Conservation (phyloP, 148 eudicot genomes). For the Camellia japonica region DNA sequence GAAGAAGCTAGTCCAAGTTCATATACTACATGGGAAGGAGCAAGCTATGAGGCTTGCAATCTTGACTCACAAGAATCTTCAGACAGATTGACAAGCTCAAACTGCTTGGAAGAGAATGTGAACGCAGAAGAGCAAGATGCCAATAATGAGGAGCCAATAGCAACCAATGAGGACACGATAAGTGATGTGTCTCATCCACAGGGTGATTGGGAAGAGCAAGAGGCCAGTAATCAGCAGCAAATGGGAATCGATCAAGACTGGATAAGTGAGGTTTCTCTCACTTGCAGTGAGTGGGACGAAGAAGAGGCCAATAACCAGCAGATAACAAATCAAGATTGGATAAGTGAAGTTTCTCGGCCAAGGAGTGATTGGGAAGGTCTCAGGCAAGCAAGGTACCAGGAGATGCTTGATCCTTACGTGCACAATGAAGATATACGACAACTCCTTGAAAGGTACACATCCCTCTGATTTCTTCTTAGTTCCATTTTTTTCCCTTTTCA, state of each 20-base stretch:
- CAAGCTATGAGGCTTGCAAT: constrained; percentile 7
- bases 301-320: constrained; percentile 16
- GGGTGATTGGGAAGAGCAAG: constrained; percentile 31
- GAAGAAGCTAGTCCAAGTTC: constrained; percentile 18
- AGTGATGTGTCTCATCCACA: constrained; percentile 15
- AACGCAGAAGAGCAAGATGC: background rate
- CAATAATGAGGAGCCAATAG: constrained; percentile 8
- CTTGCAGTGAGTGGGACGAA: constrained; percentile 38
- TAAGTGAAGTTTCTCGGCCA: constrained; percentile 70
- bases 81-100: background rate
- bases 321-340: constrained; percentile 53
- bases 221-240: background rate
- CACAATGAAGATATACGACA: constrained; percentile 62
- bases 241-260: constrained; percentile 23
- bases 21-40: constrained; percentile 5
- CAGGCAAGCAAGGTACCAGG: constrained; percentile 72
- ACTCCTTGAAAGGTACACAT: constrained; percentile 66
- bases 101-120: background rate
- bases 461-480: background rate
- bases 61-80: background rate
- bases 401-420: constrained; percentile 52
- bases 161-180: constrained; percentile 29
- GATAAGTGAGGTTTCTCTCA: constrained; percentile 24
- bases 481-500: background rate
- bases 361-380: constrained; percentile 81